Evolutionary conservation across 495 filamentous ascomycete genomes (phyloP).

Genomic region (Sphaerosporella brunnea): DNA sequence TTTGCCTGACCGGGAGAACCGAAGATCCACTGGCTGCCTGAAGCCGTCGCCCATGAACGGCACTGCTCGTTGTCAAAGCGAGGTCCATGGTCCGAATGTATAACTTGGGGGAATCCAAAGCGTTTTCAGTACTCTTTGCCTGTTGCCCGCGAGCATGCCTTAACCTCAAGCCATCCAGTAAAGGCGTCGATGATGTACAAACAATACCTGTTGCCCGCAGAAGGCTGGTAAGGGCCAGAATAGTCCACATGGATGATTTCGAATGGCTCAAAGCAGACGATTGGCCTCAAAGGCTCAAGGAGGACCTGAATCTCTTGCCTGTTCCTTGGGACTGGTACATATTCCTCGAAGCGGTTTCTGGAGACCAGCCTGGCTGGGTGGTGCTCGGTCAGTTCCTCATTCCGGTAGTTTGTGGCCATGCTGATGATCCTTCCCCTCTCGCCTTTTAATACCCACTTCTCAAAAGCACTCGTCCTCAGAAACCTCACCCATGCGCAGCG

Average conservation of each 20-base stretch:
- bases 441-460: too few species aligned
- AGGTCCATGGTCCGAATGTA: neutral
- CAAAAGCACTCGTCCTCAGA: too few species aligned
- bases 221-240: neutral
- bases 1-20: neutral
- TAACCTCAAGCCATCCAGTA: neutral
- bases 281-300: neutral
- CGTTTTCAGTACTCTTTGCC: neutral
- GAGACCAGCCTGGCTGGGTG: too few species aligned
- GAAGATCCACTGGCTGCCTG: neutral
- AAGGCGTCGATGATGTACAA: neutral
- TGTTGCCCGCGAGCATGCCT: neutral
- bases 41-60: neutral
- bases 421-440: too few species aligned
- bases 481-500: too few species aligned
- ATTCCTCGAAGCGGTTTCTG: neutral
- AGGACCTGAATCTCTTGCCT: neutral
- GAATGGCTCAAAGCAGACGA: neutral
- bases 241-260: neutral
- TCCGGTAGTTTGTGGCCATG: too few species aligned
- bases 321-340: neutral
- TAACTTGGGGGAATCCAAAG: neutral
- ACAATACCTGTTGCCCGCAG: neutral
- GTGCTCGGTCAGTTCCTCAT: too few species aligned
- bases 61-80: neutral